Conservation (phyloP, 768 basidiomycete species). For the Lactarius akahatsu region DNA sequence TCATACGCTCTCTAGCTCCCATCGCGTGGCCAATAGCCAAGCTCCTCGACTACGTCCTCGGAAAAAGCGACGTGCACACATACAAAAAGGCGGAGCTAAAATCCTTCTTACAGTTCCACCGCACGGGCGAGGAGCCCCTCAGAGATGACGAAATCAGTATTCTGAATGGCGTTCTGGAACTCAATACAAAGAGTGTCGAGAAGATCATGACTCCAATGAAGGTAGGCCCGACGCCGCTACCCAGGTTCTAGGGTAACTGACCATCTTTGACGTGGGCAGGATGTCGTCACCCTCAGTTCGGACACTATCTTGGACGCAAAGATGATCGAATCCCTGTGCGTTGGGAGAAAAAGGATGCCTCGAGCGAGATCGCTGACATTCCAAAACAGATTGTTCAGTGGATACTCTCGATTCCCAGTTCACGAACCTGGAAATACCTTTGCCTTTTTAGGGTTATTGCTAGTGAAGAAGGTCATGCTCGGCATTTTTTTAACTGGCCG, state of each 20-base stretch:
- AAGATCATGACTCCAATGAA: slow-evolving; percentile 58
- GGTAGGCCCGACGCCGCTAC: slow-evolving; percentile 31
- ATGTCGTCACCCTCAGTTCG: slow-evolving; percentile 75
- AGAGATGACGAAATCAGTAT: slow-evolving; percentile 82
- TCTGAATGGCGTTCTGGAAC: slow-evolving; percentile 74
- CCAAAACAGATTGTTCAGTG: slow-evolving; percentile 58
- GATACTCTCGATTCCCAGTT: slow-evolving; percentile 91
- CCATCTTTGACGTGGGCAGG: slow-evolving; percentile 42
- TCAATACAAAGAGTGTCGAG: slow-evolving; percentile 67
- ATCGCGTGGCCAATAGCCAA: slow-evolving; percentile 61
- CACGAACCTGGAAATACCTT: slow-evolving; percentile 67
- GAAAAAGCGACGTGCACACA: slow-evolving; percentile 65
- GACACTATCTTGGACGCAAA: slow-evolving; percentile 79
- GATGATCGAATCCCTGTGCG: slow-evolving; percentile 73
- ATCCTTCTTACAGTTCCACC: slow-evolving; percentile 74
- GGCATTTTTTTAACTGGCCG: background rate
- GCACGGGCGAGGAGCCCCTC: slow-evolving; percentile 72
- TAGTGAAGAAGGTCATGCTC: slow-evolving; percentile 71
- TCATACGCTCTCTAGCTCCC: slow-evolving; percentile 38
- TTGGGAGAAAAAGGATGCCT: background rate
- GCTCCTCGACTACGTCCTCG: slow-evolving; percentile 79
- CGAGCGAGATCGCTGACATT: slow-evolving; percentile 9
- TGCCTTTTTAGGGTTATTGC: slow-evolving; percentile 77
- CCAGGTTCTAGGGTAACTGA: background rate
- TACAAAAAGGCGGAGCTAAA: slow-evolving; percentile 73